Evolutionary conservation across 768 basidiomycete species (phyloP), one percentile per base, ranked within the genome.

Genomic region (Sutorius australiensis): DNA sequence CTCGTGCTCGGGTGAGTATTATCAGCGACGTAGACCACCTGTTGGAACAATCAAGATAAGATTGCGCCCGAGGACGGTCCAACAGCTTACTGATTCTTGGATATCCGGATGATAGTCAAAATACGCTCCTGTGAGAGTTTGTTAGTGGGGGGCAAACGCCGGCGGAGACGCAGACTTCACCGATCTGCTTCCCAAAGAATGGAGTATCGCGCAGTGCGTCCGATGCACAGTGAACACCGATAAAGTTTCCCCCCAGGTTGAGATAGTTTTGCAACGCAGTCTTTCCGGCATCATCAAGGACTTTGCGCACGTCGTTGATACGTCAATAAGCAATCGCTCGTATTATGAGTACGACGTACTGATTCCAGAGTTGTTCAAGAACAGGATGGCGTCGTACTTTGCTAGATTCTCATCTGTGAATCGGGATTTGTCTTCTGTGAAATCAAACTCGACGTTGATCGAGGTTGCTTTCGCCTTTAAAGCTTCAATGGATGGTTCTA

Each of bases 51-150:
- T 54, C 30, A 51, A 16, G 41, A 48, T 5, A n/a, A 38, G 40
- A 16, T 16, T 16, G 17, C 53, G 3, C 16, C 43, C 12, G 31
- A 34, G 39, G 14, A 34, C 37, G 38, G n/a, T 5, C 8, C 34
- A 32, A 44, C 17, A 44, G 54, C 80, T 56, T 51, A 87, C 87
- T 44, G 86, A 86, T 46, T 78, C 74, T 66, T 86, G 84, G 12
- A 89, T 65, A 0, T 68, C 72, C 0, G 87, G 80, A 59, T 90
- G 88, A 65, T 86, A 85, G 61, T 87, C 83, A 58, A 90, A 91
- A 40, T 76, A 77, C 10, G 89, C 81, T 14, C 83, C 81, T 83
- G 36, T 6, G 41, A 28, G 44, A 31, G 32, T 32, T 42, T 9
- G 28, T 10, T 9, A 3, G 24, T 58, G 47, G 58, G 39, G 46